Conservation (phyloP, 108 stramenopile genomes). For the Aurantiochytrium sp. region DNA sequence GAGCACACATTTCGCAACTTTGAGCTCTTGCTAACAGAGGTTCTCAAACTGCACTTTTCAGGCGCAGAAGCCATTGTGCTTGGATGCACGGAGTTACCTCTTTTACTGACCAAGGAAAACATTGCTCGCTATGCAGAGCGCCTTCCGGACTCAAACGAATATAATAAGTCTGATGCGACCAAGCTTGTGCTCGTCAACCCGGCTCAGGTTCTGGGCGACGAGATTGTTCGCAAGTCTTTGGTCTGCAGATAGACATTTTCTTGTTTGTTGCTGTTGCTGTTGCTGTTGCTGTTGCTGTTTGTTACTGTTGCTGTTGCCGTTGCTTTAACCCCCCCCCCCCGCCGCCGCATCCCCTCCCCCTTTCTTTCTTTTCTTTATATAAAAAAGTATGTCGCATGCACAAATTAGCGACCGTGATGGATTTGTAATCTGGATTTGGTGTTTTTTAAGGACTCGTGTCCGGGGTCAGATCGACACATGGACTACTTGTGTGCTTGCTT, state of each 20-base stretch:
- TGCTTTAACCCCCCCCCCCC: no score
- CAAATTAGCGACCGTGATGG: no score
- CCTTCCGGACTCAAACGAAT: background rate
- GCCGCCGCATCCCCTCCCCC: no score
- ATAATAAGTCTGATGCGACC: background rate
- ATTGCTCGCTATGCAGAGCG: background rate
- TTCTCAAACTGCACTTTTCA: background rate
- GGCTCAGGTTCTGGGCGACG: constrained; percentile 5
- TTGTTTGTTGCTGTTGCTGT: no score
- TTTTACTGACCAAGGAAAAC: background rate
- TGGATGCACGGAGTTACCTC: background rate
- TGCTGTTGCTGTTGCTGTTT: no score
- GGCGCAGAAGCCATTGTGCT: background rate
- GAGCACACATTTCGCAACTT: constrained; percentile 12
- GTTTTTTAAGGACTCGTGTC: no score
- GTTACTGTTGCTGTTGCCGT: no score
- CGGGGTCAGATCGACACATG: no score
- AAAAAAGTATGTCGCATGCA: no score
- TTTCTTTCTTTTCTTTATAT: no score
- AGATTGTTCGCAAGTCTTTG: background rate
- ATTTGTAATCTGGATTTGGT: no score
- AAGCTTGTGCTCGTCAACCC: constrained; percentile 4
- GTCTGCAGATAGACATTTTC: background rate
- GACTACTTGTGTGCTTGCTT: no score
- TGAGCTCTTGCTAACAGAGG: background rate